Conservation (phyloP, 2,329 filamentous ascomycete genomes). For the Diaporthe sp. region DNA sequence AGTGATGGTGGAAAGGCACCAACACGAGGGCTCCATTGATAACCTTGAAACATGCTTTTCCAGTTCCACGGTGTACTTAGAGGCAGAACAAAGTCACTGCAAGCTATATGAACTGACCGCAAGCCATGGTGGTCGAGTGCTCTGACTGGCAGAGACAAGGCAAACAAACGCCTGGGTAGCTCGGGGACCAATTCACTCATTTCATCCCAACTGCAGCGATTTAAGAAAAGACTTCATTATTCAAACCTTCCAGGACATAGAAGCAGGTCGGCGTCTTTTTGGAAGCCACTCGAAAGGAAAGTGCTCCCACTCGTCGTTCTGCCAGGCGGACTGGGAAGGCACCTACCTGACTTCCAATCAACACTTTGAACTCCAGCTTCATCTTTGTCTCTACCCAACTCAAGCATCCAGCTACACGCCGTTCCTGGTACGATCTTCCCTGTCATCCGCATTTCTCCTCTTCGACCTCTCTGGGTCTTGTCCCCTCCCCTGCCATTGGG, state of each 20-base stretch:
- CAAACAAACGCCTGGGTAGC: not conserved
- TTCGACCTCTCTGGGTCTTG: not conserved
- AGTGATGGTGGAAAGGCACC: not conserved
- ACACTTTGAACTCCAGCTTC: not conserved
- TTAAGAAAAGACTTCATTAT: not conserved
- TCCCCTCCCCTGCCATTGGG: not conserved
- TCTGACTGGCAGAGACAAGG: slow-evolving; percentile 3
- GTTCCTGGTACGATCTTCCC: not conserved
- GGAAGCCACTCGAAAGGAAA: not conserved
- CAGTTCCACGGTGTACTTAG: too few relatives aligned
- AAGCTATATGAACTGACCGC: not conserved
- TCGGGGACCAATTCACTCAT: not conserved
- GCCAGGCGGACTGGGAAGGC: not conserved
- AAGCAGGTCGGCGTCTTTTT: not conserved
- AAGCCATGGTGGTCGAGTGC: not conserved
- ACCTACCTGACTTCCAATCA: not conserved
- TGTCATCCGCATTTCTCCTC: not conserved
- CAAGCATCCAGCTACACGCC: not conserved
- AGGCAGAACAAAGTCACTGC: not conserved
- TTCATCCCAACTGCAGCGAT: not conserved
- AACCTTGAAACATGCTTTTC: not conserved
- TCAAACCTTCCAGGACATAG: not conserved
- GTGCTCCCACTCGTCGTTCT: not conserved
- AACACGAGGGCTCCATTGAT: not conserved
- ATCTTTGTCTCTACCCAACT: not conserved